phyloP scores from a whole-genome alignment of 352 stramenopile species.

The Thalassiosira hispida region DNA sequence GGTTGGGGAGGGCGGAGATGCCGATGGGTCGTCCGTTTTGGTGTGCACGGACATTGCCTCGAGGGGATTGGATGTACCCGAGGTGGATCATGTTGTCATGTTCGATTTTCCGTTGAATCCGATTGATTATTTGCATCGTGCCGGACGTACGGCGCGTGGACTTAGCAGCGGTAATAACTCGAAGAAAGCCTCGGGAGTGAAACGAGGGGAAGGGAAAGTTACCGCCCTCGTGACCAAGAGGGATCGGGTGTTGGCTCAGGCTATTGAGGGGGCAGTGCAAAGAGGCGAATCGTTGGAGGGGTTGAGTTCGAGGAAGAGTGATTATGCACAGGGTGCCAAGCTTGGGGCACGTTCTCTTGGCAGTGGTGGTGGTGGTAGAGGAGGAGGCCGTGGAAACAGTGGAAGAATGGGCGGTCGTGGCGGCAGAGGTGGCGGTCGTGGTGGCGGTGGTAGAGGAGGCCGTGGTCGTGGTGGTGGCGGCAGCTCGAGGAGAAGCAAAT shows the following conservation, averaged over 20 bases:
- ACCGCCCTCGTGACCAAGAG: slow-evolving; percentile 84
- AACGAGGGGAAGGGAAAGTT: slow-evolving; percentile 69
- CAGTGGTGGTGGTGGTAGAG: not conserved
- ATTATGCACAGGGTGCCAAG: slow-evolving; percentile 64
- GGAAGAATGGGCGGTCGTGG: slow-evolving; percentile 11
- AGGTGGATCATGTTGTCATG: slow-evolving; percentile 87
- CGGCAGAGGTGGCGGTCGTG: slow-evolving; percentile 15
- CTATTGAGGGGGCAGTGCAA: slow-evolving; percentile 82
- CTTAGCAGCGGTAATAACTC: slow-evolving; percentile 18
- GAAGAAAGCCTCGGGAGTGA: slow-evolving; percentile 14
- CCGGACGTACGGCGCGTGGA: slow-evolving; percentile 80
- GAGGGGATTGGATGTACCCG: slow-evolving; percentile 85
- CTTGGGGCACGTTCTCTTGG: slow-evolving; percentile 26
- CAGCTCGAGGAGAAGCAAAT: no score
- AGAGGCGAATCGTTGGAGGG: slow-evolving; percentile 78
- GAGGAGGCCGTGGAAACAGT: not conserved
- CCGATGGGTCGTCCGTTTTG: slow-evolving; percentile 57
- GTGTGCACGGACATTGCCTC: slow-evolving; percentile 87
- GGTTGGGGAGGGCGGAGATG: slow-evolving; percentile 27
- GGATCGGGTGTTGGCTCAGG: slow-evolving; percentile 81
- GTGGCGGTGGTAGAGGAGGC: slow-evolving; percentile 3
- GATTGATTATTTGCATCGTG: slow-evolving; percentile 85
- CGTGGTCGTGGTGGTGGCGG: no score
- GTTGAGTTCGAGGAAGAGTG: slow-evolving; percentile 79
- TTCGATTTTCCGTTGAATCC: slow-evolving; percentile 88